These are phyloP conservation scores for Antarctomyces pellizariae DNA, from an alignment of 495 filamentous ascomycete genomes.

Conservation along the genomic window DNA sequence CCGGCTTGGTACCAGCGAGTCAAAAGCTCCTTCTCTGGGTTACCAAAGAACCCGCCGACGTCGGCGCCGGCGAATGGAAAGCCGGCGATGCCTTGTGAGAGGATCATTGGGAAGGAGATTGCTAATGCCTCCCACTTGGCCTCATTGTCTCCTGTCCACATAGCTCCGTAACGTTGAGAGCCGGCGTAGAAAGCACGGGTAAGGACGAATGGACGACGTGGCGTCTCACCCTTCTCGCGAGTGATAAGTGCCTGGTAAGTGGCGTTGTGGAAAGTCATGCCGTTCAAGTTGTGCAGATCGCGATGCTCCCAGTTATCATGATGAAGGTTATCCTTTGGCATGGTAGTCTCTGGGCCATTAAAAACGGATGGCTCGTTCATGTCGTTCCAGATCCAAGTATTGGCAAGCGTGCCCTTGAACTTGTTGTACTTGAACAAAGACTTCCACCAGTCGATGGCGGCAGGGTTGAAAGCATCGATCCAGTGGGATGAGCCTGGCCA, in stretches of 20 bases:
- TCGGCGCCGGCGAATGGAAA: slow-evolving; percentile 91
- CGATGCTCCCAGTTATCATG: slow-evolving; percentile 86
- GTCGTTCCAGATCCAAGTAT: slow-evolving; percentile 94
- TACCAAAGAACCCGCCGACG: slow-evolving; percentile 95
- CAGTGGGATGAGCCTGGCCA: slow-evolving; percentile 94
- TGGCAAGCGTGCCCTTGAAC: slow-evolving; percentile 62
- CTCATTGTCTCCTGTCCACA: slow-evolving; percentile 98
- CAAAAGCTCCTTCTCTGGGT: slow-evolving; percentile 73
- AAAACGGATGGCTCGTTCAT: slow-evolving; percentile 99
- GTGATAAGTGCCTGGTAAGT: slow-evolving; percentile 64
- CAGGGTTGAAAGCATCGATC: slow-evolving; percentile 86
- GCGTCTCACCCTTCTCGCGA: slow-evolving; percentile 53
- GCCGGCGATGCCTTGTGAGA: slow-evolving; percentile 75
- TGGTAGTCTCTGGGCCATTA: slow-evolving; percentile 89
- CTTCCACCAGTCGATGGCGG: slow-evolving; percentile 71
- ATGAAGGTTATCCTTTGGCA: slow-evolving; percentile 95
- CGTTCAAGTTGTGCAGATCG: slow-evolving; percentile 87
- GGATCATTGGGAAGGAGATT: slow-evolving; percentile 71
- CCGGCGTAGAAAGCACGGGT: slow-evolving; percentile 83
- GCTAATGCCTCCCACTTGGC: slow-evolving; percentile 81
- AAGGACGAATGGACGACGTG: slow-evolving; percentile 67
- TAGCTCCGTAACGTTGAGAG: slow-evolving; percentile 69
- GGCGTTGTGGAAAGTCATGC: slow-evolving; percentile 81
- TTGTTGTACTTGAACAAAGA: slow-evolving; percentile 62
- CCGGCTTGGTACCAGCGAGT: slow-evolving; percentile 93